phyloP scores from a whole-genome alignment of 2,329 filamentous ascomycete genomes.

The Cladophialophora immunda region DNA sequence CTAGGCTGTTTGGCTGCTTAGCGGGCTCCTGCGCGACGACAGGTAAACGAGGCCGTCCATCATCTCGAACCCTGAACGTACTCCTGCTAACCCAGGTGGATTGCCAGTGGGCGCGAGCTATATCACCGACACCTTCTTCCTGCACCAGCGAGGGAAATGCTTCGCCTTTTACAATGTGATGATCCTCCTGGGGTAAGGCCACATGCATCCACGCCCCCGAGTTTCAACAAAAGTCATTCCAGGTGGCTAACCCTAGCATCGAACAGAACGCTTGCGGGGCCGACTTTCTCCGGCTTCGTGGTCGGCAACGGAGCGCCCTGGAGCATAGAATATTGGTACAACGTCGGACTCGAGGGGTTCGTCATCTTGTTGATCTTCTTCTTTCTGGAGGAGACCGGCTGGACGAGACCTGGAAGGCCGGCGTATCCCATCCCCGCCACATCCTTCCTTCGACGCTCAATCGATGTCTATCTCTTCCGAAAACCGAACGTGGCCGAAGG shows the following conservation, averaged over 20 bases:
- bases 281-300: conserved; percentile 50
- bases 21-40: conserved; percentile 9
- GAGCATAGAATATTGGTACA: conserved; percentile 56
- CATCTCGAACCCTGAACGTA: too few species aligned
- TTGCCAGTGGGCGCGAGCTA: conserved; percentile 15
- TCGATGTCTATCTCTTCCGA: conserved; percentile 10
- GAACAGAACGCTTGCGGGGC: conserved; percentile 39
- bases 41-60: too few species aligned
- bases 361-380: conserved; percentile 48
- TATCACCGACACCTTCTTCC: conserved; percentile 55
- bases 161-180: conserved; percentile 50
- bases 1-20: conserved; percentile 36
- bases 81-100: neutral
- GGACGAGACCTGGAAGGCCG: conserved; percentile 41
- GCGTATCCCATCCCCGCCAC: neutral
- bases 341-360: conserved; percentile 48
- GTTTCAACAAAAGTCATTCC: too few species aligned
- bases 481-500: conserved; percentile 10
- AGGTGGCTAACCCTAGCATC: conserved; percentile 40
- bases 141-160: conserved; percentile 53
- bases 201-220: neutral
- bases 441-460: neutral
- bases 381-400: conserved; percentile 53
- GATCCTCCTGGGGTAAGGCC: conserved; percentile 49
- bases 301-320: conserved; percentile 46